Conservation (phyloP, 176 grass and related monocot genomes). For the Pontederia paniculata region DNA sequence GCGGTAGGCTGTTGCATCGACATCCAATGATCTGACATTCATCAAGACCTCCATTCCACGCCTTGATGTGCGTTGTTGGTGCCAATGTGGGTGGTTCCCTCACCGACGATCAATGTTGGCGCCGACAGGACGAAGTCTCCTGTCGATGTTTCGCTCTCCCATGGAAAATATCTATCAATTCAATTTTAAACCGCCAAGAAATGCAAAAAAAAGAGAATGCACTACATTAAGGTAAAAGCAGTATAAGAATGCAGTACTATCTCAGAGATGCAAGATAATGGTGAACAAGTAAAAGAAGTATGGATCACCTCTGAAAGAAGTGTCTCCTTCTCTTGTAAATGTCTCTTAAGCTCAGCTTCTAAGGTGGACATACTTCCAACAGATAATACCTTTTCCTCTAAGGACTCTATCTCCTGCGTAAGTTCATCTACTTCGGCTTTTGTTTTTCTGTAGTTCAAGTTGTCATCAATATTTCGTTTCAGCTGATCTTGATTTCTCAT, state of each 20-base stretch:
- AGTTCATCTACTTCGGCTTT: conserved; percentile 74
- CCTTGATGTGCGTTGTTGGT: too few species aligned
- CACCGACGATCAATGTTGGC: too few species aligned
- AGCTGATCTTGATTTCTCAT: conserved; percentile 67
- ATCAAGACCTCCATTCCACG: too few species aligned
- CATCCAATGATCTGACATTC: too few species aligned
- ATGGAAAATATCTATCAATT: too few species aligned
- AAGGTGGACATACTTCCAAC: conserved; percentile 64
- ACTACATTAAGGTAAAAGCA: not conserved
- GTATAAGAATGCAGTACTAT: not conserved
- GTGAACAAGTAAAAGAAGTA: conserved; percentile 1
- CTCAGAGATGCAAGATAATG: not conserved
- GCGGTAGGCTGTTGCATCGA: too few species aligned
- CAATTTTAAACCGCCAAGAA: too few species aligned
- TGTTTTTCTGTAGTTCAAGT: conserved; percentile 84
- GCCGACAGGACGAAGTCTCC: too few species aligned
- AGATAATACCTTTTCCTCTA: conserved; percentile 57
- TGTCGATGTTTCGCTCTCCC: too few species aligned
- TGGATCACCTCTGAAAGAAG: conserved; percentile 78
- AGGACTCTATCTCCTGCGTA: conserved; percentile 60
- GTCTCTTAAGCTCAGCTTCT: conserved; percentile 75
- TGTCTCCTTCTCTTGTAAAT: conserved; percentile 75
- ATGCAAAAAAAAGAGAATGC: too few species aligned
- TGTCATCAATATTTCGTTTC: conserved; percentile 98
- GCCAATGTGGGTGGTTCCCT: too few species aligned